Evolutionary conservation across 495 filamentous ascomycete species (phyloP).

Genomic region (Corynascus novoguineensis): DNA sequence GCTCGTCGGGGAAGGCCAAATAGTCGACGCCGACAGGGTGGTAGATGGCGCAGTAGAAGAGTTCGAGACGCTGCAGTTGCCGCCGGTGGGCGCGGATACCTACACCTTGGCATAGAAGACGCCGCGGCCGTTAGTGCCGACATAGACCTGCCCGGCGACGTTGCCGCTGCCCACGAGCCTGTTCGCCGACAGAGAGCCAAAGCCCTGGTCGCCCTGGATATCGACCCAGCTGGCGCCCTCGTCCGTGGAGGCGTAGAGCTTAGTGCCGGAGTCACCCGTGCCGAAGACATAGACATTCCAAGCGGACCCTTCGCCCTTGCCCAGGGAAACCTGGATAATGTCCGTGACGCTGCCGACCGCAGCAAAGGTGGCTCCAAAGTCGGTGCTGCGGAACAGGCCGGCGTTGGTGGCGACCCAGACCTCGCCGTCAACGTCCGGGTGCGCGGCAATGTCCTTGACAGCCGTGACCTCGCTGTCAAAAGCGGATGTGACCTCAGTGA

Average conservation of each 20-base stretch:
- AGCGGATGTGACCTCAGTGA: conserved; percentile 30
- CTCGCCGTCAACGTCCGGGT: conserved; percentile 47
- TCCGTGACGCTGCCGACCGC: conserved; percentile 31
- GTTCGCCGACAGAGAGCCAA: conserved; percentile 44
- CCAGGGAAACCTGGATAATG: conserved; percentile 45
- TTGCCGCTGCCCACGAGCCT: conserved; percentile 46
- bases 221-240: conserved; percentile 46
- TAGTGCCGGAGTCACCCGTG: conserved; percentile 36
- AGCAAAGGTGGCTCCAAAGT: conserved; percentile 46
- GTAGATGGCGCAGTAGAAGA: conserved; percentile 5
- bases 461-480: conserved; percentile 33
- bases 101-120: conserved; percentile 46
- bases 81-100: conserved; percentile 17
- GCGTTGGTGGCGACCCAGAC: conserved; percentile 49
- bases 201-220: conserved; percentile 50
- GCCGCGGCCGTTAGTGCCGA: conserved; percentile 56
- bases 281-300: conserved; percentile 51
- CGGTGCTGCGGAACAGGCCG: conserved; percentile 48
- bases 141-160: conserved; percentile 48
- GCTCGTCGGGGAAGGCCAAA: conserved; percentile 2
- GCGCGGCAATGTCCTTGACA: conserved; percentile 45
- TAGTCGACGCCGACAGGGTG: conserved; percentile 17
- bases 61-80: conserved; percentile 2
- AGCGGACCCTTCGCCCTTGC: conserved; percentile 29
- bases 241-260: conserved; percentile 49